Evolutionary conservation across 352 stramenopile genomes (phyloP).

Genomic region (Aphanomyces stellatus): DNA sequence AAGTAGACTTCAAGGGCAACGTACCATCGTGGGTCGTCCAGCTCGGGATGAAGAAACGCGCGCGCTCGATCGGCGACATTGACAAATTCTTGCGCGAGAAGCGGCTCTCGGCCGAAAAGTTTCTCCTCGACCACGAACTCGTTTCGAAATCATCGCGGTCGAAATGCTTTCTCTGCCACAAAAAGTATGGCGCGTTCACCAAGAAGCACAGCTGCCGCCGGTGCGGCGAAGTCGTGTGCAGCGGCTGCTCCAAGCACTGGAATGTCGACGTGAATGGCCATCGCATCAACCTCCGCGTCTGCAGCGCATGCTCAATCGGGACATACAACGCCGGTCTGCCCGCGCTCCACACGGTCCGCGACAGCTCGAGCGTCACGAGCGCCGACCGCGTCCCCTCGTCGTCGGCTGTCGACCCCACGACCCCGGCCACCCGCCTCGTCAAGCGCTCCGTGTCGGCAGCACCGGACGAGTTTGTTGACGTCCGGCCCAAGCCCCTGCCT

Average conservation of each 20-base stretch:
- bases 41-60: constrained; percentile 42
- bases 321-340: constrained; percentile 6
- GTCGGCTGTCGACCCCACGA: too few relatives aligned
- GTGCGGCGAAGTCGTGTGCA: constrained; percentile 63
- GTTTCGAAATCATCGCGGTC: constrained; percentile 45
- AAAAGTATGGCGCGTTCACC: constrained; percentile 51
- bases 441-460: too few relatives aligned
- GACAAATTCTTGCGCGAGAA: constrained; percentile 41
- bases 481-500: too few relatives aligned
- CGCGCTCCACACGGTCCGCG: background rate
- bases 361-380: constrained; percentile 8
- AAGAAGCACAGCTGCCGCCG: constrained; percentile 58
- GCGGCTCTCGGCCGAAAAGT: constrained; percentile 42
- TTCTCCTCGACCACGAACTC: constrained; percentile 60
- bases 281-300: constrained; percentile 50
- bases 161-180: constrained; percentile 51
- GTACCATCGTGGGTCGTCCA: constrained; percentile 40
- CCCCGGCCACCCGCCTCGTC: too few relatives aligned
- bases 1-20: constrained; percentile 64
- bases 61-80: constrained; percentile 40
- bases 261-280: constrained; percentile 39
- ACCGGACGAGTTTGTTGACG: too few relatives aligned
- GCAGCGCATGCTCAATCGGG: constrained; percentile 33
- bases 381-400: background rate
- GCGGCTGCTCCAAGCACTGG: constrained; percentile 45